Base-by-base conservation (phyloP, 768 basidiomycete species). In the Boletus rubroflammeus region DNA sequence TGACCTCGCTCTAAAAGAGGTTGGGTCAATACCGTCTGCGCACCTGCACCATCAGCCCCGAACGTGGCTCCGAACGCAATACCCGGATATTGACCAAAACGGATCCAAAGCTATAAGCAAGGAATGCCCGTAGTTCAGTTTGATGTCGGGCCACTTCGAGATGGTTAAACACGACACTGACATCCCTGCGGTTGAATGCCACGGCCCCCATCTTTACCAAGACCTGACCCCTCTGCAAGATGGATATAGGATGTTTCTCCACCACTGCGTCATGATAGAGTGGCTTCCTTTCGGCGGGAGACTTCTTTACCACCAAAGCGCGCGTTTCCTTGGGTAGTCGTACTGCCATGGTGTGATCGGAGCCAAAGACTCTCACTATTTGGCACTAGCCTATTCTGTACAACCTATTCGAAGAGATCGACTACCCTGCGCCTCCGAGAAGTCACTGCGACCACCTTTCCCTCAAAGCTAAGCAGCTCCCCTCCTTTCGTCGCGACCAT, bases 171-270 rank as follows among this genome's bases (percentile, higher is more conserved):
- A 46, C 29, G 31, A 48, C 29, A 62, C 65, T 47, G 55, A 88
- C 87, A 62, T 90, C 90, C 63, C 85, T 77, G 62, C 85, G 90
- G 65, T 93, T 93, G 75, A 89, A 89, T 15, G 80, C 83, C 0
- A 78, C 88, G 14, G 90, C 87, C 19, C 72, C 75, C 48, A 90
- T 81, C 66, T 78, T 81, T 9, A 91, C 85, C 8, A 88, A 74
- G 0, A 91, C 67, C 67, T 91, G 75, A 2, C 81, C 85, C 0
- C 67, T 55, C 54, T 79, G 73, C 51, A 89, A 75, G 53, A 50
- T 25, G 8, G 81, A 79, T 39, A 90, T 66, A 0, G 78, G 74
- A 41, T 68, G 73, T 34, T 79, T 73, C 47, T 80, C 76, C 11
- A 90, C 50, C 6, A 74, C 71, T 0, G 80, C 82, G 55, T 88